Percentiles rank a stretch among this genome's conserved stretches.
These are phyloP conservation scores for Tetrahymena elliotti DNA, from an alignment of 73 alveolate genomes.

Conservation along the genomic window DNA sequence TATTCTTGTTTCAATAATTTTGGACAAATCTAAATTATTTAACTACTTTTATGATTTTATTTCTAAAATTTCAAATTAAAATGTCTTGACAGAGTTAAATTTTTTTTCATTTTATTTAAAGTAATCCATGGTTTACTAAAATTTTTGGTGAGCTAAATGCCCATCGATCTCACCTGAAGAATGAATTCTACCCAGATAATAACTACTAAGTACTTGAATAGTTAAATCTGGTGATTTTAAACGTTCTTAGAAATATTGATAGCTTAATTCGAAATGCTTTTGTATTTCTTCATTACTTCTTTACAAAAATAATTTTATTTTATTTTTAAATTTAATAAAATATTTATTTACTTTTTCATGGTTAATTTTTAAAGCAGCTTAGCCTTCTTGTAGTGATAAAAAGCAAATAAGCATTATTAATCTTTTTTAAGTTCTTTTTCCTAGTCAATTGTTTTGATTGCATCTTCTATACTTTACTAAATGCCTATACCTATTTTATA, in stretches of 20 bases:
- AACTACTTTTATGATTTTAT: not conserved
- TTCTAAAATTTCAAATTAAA: not conserved
- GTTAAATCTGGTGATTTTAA: not conserved
- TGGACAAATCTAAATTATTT: not conserved
- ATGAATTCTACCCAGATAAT: not conserved
- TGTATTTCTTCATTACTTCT: not conserved
- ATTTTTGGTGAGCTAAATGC: not conserved
- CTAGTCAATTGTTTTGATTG: not conserved
- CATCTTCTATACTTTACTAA: not conserved
- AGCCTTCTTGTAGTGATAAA: not conserved
- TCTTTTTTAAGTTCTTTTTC: not conserved
- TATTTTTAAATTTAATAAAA: not conserved
- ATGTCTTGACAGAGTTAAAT: not conserved
- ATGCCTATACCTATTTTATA: not conserved
- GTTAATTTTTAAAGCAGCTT: not conserved
- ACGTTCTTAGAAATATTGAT: not conserved
- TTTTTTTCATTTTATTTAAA: not conserved
- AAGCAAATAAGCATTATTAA: not conserved
- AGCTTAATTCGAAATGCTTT: not conserved
- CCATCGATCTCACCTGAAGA: not conserved
- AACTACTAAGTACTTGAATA: not conserved
- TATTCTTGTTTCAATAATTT: not conserved
- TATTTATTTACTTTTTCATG: not conserved
- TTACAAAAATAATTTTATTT: too few relatives aligned
- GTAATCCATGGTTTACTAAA: not conserved